Conservation (phyloP, 306 rosid genomes). For the Mucuna pruriens region DNA sequence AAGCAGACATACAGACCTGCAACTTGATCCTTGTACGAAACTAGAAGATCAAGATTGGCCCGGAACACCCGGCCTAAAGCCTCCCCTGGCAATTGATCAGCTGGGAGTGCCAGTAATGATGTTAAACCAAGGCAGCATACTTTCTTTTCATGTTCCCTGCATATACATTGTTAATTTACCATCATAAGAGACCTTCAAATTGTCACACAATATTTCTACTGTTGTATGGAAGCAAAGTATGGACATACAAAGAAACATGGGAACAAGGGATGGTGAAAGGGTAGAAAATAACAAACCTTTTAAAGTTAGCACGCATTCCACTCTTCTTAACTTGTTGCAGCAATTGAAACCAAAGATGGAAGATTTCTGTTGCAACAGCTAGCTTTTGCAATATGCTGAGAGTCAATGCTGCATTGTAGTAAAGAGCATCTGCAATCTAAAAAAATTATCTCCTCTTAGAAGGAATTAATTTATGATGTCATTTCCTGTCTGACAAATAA, state of each 20-base stretch:
- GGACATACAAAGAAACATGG: background rate
- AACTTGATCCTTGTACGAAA: conserved; percentile 93
- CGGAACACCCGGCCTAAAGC: conserved; percentile 91
- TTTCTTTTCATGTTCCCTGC: conserved; percentile 94
- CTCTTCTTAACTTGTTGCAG: conserved; percentile 83
- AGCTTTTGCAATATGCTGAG: conserved; percentile 77
- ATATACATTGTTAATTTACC: conserved; percentile 20
- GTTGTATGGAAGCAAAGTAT: background rate
- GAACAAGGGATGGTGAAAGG: background rate
- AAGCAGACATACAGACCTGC: conserved; percentile 60
- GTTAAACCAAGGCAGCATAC: conserved; percentile 96
- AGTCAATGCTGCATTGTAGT: conserved; percentile 79
- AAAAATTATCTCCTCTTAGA: conserved; percentile 20
- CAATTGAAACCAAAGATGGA: conserved; percentile 93
- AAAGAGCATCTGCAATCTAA: conserved; percentile 94
- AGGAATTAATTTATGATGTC: background rate
- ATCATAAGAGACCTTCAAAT: conserved; percentile 25
- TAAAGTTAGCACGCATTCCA: conserved; percentile 76
- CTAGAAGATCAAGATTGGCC: conserved; percentile 86
- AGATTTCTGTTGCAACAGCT: conserved; percentile 82
- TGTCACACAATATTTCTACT: background rate
- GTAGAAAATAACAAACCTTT: conserved; percentile 54
- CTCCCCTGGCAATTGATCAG: conserved; percentile 76
- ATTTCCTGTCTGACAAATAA: conserved; percentile 17
- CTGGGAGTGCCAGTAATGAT: conserved; percentile 78